Conservation (phyloP, 1,284 basidiomycete genomes). For the Xerocomus nothofagi region DNA sequence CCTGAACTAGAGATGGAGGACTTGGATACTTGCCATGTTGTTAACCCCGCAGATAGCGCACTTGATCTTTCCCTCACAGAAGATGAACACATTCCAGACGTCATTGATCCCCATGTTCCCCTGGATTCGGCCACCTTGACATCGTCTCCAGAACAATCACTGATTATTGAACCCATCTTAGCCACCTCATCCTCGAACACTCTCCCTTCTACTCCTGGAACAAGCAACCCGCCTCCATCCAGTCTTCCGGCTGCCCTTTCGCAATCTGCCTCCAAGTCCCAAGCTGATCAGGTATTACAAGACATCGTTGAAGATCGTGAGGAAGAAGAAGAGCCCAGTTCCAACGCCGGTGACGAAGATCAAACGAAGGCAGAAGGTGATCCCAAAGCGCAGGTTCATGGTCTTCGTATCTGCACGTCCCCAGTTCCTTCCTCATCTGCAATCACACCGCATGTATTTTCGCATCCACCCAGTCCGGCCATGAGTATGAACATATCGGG, state of each 20-base stretch:
- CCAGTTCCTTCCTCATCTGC: slow-evolving; percentile 28
- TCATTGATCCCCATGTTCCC: neutral
- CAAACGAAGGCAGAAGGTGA: slow-evolving; percentile 12
- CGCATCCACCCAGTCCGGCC: slow-evolving; percentile 30
- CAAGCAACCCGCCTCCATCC: slow-evolving; percentile 38
- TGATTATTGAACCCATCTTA: slow-evolving; percentile 32
- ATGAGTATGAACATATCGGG: slow-evolving; percentile 13
- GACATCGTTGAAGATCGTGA: slow-evolving; percentile 58
- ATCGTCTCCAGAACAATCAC: slow-evolving; percentile 7
- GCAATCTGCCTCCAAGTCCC: slow-evolving; percentile 28
- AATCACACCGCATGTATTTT: slow-evolving; percentile 20
- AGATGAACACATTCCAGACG: slow-evolving; percentile 1
- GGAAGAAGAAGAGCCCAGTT: slow-evolving; percentile 33
- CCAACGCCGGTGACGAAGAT: slow-evolving; percentile 10
- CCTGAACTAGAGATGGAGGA: slow-evolving; percentile 66
- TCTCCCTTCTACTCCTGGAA: slow-evolving; percentile 28
- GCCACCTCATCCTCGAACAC: slow-evolving; percentile 38
- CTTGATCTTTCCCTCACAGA: neutral
- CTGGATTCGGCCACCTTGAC: slow-evolving; percentile 2
- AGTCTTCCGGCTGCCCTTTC: slow-evolving; percentile 38
- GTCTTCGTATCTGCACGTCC: slow-evolving; percentile 56
- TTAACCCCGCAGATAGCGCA: slow-evolving; percentile 14
- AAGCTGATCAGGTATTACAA: slow-evolving; percentile 41
- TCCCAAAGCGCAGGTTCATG: slow-evolving; percentile 50
- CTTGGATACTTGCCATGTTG: neutral